Base-by-base conservation (phyloP, 208 protist genomes). In the Herpetomonas tarakana region DNA sequence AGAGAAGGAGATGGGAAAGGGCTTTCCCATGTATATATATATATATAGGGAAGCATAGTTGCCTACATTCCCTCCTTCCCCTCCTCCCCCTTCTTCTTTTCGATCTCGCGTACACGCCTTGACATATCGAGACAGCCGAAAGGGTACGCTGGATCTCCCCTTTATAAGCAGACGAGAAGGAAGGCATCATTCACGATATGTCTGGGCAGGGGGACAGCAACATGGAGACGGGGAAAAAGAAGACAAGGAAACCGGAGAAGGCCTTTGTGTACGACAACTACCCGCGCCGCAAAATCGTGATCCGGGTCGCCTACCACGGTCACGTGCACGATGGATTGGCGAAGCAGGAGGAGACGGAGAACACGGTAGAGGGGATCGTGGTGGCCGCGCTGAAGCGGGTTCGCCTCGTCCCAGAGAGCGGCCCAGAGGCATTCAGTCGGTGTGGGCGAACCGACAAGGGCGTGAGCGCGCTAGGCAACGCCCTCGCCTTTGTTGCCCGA, bases 361-460 rank as follows among this genome's bases (percentile, higher is more conserved):
- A 95, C 71, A 95, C 88, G 0, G 75, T 95, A 0, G 85, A 95
- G 69, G 79, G 69, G 1, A 38, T 88, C 51, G 62, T 95, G 4
- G 71, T 74, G 2, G 54, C 69, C 4, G 76, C 76, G 12, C 66
- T 93, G 38, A 61, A 63, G 29, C 78, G 76, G 2, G 46, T 93
- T 21, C 81, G 80, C 3, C 73, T 95, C 24, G 62, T 95, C 11
- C 72, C 78, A 0, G 65, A 78, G 3, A 64, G 71, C 27, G 86
- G 85, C 0, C 89, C 89, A 6, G 53, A 68, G 50, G 68, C 83
- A 58, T 78, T 92, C 47, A 71, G 74, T 2, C 89, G 89, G 25
- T 95, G 89, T 57, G 89, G 89, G 16, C 78, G 89, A 24, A 95
- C 89, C 0, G 89, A 95, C 58, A 95, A 95, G 67, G 89, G 89